Evolutionary conservation across 768 basidiomycete genomes (phyloP).

Genomic region (Clathrus columnatus): DNA sequence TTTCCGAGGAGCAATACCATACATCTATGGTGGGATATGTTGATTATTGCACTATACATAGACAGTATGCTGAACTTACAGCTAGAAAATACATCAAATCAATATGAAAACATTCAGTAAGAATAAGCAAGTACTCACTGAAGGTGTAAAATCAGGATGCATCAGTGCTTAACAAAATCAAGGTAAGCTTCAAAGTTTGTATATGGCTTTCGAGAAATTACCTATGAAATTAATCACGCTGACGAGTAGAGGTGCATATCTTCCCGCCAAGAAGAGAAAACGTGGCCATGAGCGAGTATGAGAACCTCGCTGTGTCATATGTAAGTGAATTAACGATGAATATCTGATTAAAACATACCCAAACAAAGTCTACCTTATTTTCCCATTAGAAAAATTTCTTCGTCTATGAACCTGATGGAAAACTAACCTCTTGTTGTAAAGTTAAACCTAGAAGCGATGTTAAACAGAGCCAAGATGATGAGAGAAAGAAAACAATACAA

Average conservation of each 20-base stretch:
- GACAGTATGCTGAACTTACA: background rate
- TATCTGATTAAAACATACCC: background rate
- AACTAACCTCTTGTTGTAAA: slow-evolving; percentile 1
- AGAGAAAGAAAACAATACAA: background rate
- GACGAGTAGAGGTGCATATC: background rate
- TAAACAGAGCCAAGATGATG: background rate
- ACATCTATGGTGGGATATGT: background rate
- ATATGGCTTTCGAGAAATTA: background rate
- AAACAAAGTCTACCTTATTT: slow-evolving; percentile 8
- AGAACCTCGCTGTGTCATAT: background rate
- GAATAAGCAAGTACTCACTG: background rate
- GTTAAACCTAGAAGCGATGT: background rate
- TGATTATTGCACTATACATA: background rate
- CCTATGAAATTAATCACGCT: background rate
- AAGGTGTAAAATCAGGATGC: background rate
- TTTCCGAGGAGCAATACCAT: background rate
- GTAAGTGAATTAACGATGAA: background rate
- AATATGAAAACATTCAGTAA: too few species aligned
- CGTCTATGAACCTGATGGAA: background rate
- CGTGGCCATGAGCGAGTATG: slow-evolving; percentile 1
- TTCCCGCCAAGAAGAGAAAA: background rate
- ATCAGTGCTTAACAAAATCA: background rate
- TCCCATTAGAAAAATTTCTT: background rate
- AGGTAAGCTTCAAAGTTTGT: background rate
- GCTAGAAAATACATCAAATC: background rate